These are phyloP conservation scores for Nicotiana attenuata DNA, from an alignment of 257 asterid species.

Conservation along the genomic window DNA sequence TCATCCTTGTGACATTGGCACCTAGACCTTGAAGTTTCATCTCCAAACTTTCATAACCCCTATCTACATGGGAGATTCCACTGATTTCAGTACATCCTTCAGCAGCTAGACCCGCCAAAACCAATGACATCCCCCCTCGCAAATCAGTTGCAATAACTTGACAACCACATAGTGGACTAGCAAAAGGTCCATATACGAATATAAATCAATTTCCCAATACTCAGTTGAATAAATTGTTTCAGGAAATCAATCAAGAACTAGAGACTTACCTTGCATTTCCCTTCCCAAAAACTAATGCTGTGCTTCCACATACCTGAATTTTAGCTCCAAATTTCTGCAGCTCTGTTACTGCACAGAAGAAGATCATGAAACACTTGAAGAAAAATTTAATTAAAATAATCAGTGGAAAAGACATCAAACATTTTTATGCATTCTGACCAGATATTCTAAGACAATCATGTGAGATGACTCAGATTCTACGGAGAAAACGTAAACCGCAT, in stretches of 20 bases:
- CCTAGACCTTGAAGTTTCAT: conserved; percentile 37
- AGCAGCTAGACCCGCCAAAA: conserved; percentile 43
- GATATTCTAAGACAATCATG: neutral
- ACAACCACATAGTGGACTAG: conserved; percentile 28
- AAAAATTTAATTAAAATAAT: neutral
- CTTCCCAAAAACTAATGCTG: conserved; percentile 20
- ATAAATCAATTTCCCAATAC: neutral
- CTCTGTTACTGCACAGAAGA: conserved; percentile 26
- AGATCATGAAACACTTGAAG: neutral
- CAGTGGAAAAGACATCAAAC: neutral
- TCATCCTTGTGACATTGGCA: conserved; percentile 20
- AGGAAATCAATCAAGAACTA: neutral
- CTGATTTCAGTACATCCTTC: conserved; percentile 32
- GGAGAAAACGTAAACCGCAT: too few species aligned
- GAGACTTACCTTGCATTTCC: conserved; percentile 18
- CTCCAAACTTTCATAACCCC: conserved; percentile 41
- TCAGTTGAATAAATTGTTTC: neutral
- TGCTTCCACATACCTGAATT: conserved; percentile 21
- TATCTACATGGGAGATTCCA: conserved; percentile 24
- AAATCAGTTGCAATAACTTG: conserved; percentile 30
- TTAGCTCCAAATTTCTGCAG: conserved; percentile 36
- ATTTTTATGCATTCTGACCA: neutral
- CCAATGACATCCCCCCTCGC: conserved; percentile 39
- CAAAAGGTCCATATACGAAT: neutral
- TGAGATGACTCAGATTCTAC: neutral